phyloP scores from a whole-genome alignment of 768 basidiomycete species.

The Tricholoma furcatifolium region DNA sequence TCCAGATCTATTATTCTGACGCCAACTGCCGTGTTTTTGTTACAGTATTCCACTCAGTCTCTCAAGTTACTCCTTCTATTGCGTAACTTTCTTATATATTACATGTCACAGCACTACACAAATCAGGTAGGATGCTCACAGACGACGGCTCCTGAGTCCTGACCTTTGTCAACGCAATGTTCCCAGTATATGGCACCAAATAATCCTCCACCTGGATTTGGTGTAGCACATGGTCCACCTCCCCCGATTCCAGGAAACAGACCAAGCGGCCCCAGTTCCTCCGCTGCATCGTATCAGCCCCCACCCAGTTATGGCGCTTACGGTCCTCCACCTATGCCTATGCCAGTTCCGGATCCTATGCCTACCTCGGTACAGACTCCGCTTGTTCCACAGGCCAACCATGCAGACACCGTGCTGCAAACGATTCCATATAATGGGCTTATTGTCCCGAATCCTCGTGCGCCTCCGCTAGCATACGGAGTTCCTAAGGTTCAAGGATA shows the following conservation, averaged over 20 bases:
- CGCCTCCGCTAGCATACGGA: constrained; percentile 19
- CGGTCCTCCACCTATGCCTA: constrained; percentile 7
- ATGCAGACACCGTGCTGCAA: not conserved
- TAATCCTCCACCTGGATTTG: not conserved
- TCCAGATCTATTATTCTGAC: not conserved
- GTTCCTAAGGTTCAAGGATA: constrained; percentile 31
- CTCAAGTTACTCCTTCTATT: not conserved
- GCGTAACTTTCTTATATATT: not conserved
- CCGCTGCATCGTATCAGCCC: not conserved
- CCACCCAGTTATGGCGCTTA: constrained; percentile 2
- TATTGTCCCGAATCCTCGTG: constrained; percentile 28
- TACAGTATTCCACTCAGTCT: not conserved
- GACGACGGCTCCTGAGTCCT: not conserved
- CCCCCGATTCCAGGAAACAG: constrained; percentile 15
- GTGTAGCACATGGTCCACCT: constrained; percentile 3
- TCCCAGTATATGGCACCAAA: not conserved
- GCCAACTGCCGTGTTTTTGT: not conserved
- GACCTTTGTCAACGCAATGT: not conserved
- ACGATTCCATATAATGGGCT: constrained; percentile 25
- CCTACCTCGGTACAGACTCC: not conserved
- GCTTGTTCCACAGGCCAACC: not conserved
- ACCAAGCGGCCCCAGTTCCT: not conserved
- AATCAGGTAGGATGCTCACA: not conserved
- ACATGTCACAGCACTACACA: not conserved
- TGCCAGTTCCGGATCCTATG: not conserved